A percentile compares a stretch with the other conserved stretches of the same genome.
Conservation (phyloP, 495 filamentous ascomycete genomes). For the Aspergillus haitiensis region DNA sequence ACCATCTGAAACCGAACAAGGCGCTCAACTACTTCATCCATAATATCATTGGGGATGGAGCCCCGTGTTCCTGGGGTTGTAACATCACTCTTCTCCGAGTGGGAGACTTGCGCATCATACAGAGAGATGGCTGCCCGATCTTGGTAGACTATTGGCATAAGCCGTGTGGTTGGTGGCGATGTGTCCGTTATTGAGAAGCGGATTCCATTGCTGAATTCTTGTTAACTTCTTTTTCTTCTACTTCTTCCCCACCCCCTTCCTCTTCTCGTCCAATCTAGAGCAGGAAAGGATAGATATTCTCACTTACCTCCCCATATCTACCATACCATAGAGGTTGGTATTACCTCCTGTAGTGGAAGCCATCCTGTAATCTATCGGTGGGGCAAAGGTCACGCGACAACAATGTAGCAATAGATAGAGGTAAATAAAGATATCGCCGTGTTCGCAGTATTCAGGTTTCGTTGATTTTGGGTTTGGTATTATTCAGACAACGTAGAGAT, state of each 20-base stretch:
- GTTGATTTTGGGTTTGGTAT: no score
- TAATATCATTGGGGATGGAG: conserved; percentile 60
- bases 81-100: conserved; percentile 20
- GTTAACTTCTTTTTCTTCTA: no score
- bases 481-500: no score
- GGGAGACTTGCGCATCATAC: conserved; percentile 74
- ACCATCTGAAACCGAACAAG: conserved; percentile 69
- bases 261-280: neutral
- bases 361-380: conserved; percentile 6
- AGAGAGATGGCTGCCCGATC: conserved; percentile 76
- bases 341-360: neutral
- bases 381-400: no score
- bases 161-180: conserved; percentile 62
- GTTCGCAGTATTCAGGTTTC: no score
- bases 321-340: conserved; percentile 42
- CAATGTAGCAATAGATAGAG: no score
- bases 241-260: no score
- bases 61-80: conserved; percentile 23
- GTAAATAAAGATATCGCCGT: no score
- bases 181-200: conserved; percentile 85
- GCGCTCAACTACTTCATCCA: conserved; percentile 58
- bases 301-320: conserved; percentile 74
- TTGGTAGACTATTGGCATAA: conserved; percentile 72
- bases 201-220: conserved; percentile 72
- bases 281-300: conserved; percentile 17